Conservation (phyloP, 2,329 filamentous ascomycete genomes). For the Aspergillus fijiensis region DNA sequence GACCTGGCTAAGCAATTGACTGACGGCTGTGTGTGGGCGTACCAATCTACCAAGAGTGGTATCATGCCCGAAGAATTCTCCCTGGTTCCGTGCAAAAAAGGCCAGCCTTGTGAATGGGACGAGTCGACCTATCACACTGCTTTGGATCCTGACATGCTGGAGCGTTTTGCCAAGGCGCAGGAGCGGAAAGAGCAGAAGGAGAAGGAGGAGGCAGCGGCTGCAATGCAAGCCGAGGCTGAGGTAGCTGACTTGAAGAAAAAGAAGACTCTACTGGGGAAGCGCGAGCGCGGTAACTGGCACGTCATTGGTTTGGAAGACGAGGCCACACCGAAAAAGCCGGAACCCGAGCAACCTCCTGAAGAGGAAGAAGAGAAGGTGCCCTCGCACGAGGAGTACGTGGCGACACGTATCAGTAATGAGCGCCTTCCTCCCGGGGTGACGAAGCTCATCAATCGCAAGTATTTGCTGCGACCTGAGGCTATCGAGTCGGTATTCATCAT, state of each 20-base stretch:
- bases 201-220: background rate
- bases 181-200: slow-evolving; percentile 23
- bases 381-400: slow-evolving; percentile 43
- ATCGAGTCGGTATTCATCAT: slow-evolving; percentile 80
- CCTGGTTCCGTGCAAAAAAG: slow-evolving; percentile 51
- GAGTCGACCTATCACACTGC: slow-evolving; percentile 51
- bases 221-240: background rate
- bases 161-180: slow-evolving; percentile 27
- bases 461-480: slow-evolving; percentile 63
- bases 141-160: slow-evolving; percentile 37
- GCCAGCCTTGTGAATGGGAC: slow-evolving; percentile 53
- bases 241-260: slow-evolving; percentile 3
- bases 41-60: slow-evolving; percentile 55
- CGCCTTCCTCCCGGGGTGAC: slow-evolving; percentile 46
- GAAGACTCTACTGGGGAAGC: slow-evolving; percentile 10
- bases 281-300: slow-evolving; percentile 22
- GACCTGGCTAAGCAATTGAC: slow-evolving; percentile 58
- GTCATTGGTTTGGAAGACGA: slow-evolving; percentile 12
- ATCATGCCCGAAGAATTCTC: slow-evolving; percentile 63
- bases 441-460: slow-evolving; percentile 39
- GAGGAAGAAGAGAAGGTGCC: slow-evolving; percentile 12
- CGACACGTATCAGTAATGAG: slow-evolving; percentile 42
- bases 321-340: background rate
- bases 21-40: slow-evolving; percentile 64
- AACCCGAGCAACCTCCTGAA: background rate